A percentile compares a stretch with the other conserved stretches of the same genome.
These are phyloP conservation scores for Turritis glabra DNA, from an alignment of 345 rosid species.

Conservation along the genomic window DNA sequence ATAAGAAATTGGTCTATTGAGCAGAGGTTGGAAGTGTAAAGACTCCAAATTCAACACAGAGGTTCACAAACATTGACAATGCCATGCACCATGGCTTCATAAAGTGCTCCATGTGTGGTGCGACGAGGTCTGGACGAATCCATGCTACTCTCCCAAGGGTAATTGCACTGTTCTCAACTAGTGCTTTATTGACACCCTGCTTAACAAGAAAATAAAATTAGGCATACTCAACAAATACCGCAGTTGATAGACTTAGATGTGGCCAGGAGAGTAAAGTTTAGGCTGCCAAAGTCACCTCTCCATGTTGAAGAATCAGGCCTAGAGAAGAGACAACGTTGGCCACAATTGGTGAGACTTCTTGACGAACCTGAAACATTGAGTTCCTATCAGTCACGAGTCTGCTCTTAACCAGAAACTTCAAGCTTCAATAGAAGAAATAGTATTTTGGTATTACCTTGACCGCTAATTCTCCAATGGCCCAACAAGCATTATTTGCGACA, in stretches of 20 bases:
- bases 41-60: background rate
- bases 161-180: conserved; percentile 93
- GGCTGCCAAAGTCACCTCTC: conserved; percentile 53
- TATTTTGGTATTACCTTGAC: conserved; percentile 59
- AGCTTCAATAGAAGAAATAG: background rate
- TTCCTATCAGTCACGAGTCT: conserved; percentile 16
- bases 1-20: background rate
- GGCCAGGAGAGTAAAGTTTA: background rate
- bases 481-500: conserved; percentile 97
- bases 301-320: conserved; percentile 77
- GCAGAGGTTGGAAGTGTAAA: background rate
- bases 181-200: conserved; percentile 86
- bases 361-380: conserved; percentile 66
- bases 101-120: conserved; percentile 99
- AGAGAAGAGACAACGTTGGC: conserved; percentile 68
- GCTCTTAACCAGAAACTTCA: conserved; percentile 12
- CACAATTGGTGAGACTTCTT: conserved; percentile 86
- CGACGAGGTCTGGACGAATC: conserved; percentile 96
- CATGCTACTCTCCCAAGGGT: conserved; percentile 98
- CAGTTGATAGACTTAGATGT: conserved; percentile 8
- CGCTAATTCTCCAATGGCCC: conserved; percentile 99
- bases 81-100: conserved; percentile 96
- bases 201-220: conserved; percentile 16
- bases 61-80: conserved; percentile 68
- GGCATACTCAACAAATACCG: conserved; percentile 2